phyloP scores from a whole-genome alignment of 1,284 basidiomycete species.

The Ustilago xerochloae region DNA sequence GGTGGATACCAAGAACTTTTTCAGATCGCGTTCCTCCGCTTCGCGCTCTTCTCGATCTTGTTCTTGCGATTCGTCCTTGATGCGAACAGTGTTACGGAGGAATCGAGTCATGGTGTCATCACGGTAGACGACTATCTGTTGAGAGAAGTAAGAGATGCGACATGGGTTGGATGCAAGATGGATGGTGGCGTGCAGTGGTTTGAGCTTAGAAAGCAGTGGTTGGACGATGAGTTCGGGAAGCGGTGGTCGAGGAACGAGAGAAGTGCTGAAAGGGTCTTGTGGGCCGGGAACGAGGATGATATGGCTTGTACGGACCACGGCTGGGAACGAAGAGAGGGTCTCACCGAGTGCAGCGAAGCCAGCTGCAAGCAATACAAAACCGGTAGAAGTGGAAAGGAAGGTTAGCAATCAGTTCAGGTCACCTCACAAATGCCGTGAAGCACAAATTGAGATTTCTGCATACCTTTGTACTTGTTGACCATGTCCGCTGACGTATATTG shows the following conservation, averaged over 20 bases:
- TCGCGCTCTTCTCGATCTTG: conserved; percentile 51
- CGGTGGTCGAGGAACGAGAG: conserved; percentile 78
- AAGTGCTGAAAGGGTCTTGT: conserved; percentile 76
- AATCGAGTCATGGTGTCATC: conserved; percentile 94
- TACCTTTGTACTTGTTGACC: conserved; percentile 85
- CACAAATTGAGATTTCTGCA: not conserved
- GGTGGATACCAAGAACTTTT: conserved; percentile 63
- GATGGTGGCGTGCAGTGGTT: conserved; percentile 28
- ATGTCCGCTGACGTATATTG: conserved; percentile 81
- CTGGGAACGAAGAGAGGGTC: conserved; percentile 81
- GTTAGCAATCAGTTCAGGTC: too few relatives aligned
- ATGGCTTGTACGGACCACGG: conserved; percentile 81
- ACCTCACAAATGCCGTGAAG: too few relatives aligned
- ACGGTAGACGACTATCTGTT: conserved; percentile 93
- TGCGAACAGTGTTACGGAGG: conserved; percentile 77
- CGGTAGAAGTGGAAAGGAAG: not conserved
- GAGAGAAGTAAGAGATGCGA: conserved; percentile 91
- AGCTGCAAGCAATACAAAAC: conserved; percentile 7
- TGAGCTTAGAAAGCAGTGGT: conserved; percentile 41
- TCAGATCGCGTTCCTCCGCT: conserved; percentile 51
- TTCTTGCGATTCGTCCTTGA: conserved; percentile 55
- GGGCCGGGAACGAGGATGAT: conserved; percentile 96
- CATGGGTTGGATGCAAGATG: conserved; percentile 89
- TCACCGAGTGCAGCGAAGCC: conserved; percentile 76
- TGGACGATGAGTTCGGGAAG: conserved; percentile 76